These are phyloP conservation scores for Coriaria nepalensis DNA, from an alignment of 306 rosid genomes.

Conservation along the genomic window DNA sequence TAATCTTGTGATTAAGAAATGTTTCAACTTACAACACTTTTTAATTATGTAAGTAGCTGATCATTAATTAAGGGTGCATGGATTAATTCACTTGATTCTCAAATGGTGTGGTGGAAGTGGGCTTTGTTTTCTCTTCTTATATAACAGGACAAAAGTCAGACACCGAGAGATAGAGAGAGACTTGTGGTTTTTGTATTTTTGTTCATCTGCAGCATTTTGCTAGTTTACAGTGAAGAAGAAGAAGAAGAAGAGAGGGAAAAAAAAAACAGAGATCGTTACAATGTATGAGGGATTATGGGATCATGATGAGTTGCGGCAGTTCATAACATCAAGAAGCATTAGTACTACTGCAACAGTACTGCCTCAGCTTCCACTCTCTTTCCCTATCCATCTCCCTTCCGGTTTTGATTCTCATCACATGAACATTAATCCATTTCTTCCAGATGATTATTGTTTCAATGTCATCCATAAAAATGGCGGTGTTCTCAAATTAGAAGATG, in stretches of 20 bases:
- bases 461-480: neutral
- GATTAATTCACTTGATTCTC: too few species aligned
- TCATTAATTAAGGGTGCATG: too few species aligned
- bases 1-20: slow-evolving; percentile 12
- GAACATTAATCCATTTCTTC: neutral
- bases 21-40: too few species aligned
- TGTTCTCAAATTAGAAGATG: too few species aligned
- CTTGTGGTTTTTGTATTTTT: too few species aligned
- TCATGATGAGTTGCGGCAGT: slow-evolving; percentile 55
- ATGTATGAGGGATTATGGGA: slow-evolving; percentile 79
- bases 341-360: slow-evolving; percentile 5
- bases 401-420: slow-evolving; percentile 18
- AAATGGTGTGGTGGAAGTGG: too few species aligned
- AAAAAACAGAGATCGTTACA: slow-evolving; percentile 12
- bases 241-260: neutral
- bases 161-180: too few species aligned
- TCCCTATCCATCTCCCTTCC: slow-evolving; percentile 17
- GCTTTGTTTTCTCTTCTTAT: too few species aligned
- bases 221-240: neutral
- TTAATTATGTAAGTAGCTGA: too few species aligned
- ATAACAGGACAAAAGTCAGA: too few species aligned
- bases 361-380: slow-evolving; percentile 28
- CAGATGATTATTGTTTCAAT: too few species aligned
- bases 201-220: neutral
- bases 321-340: slow-evolving; percentile 45